Evolutionary conservation across 176 grass and related monocot species (phyloP), one percentile per base, ranked within the genome.

Genomic region (Hyparrhenia diplandra): DNA sequence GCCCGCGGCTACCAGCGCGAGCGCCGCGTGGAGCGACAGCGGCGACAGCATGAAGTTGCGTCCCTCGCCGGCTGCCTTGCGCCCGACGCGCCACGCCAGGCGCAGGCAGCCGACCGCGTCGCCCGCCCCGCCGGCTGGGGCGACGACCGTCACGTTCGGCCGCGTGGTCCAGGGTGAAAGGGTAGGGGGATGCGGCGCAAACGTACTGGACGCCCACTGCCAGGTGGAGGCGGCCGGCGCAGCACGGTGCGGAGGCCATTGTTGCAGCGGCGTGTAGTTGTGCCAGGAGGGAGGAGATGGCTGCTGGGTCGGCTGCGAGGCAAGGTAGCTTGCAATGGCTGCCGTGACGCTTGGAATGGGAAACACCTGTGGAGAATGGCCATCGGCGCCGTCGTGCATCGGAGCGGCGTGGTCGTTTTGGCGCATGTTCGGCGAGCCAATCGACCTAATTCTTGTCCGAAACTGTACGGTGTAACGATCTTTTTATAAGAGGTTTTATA

Each of bases 1-100:
- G 51, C 74, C 74, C 8, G 28, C 39, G 51, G 82, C 74, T 21
- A 85, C 82, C 74, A 85, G 34, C 8, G 81, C 45, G 71, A 83
- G 59, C 71, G 71, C 60, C 42, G 80, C 71, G 43, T 67, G 60
- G 71, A 83, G 12, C 1, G 59, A 83, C 21, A 65, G 59, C 60
- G 70, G 81, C 70, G 70, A 83, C 41, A 65, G 4, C 29, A 74
- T 0, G 70, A 83, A 83, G 69, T 83, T 83, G 59, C 29, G 13
- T 9, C 39, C 68, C 18, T 27, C 17, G 35, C 35, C 47, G 32
- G 30, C 64, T 14, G 64, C 58, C 75, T 24, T 21, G 75, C 75
- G 2, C 35, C 75, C 60, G 75, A 41, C 60, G 25, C 41, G 1
- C 40, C 75, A 64, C 75, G 75, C 75, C 23, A 32, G 9, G 13